Evolutionary conservation across 2,329 filamentous ascomycete genomes (phyloP).

Genomic region (Colletotrichum tabaci): DNA sequence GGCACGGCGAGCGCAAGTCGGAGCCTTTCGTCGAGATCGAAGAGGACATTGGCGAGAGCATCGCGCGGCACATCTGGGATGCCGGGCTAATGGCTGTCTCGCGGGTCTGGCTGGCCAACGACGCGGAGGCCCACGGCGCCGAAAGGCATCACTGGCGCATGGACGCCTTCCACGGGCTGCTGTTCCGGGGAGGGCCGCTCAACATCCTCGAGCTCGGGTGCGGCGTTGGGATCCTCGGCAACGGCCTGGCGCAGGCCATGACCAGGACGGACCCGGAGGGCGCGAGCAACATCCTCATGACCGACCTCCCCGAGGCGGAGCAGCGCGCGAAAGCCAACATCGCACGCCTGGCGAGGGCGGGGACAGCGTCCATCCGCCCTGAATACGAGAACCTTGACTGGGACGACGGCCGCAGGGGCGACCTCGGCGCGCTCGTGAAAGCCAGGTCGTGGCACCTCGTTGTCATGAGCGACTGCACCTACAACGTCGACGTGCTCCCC

Average conservation of each 20-base stretch:
- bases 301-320: slow-evolving; percentile 70
- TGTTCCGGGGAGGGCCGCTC: slow-evolving; percentile 49
- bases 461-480: slow-evolving; percentile 73
- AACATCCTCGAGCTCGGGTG: slow-evolving; percentile 70
- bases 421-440: slow-evolving; percentile 58
- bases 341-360: slow-evolving; percentile 41
- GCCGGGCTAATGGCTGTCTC: slow-evolving; percentile 65
- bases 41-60: slow-evolving; percentile 73
- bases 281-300: slow-evolving; percentile 62
- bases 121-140: slow-evolving; percentile 30
- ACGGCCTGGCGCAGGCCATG: slow-evolving; percentile 60
- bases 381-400: slow-evolving; percentile 71
- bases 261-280: slow-evolving; percentile 45
- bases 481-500: slow-evolving; percentile 71
- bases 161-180: slow-evolving; percentile 44
- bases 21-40: slow-evolving; percentile 59
- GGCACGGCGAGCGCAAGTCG: slow-evolving; percentile 46
- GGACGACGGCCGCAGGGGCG: slow-evolving; percentile 64
- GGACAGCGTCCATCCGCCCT: slow-evolving; percentile 44
- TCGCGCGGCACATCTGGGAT: slow-evolving; percentile 73
- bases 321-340: slow-evolving; percentile 66
- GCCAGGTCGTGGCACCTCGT: slow-evolving; percentile 66
- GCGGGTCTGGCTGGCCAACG: slow-evolving; percentile 46
- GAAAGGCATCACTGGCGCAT: slow-evolving; percentile 8
- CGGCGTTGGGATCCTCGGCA: slow-evolving; percentile 70